phyloP scores from a whole-genome alignment of 306 rosid species.

The Astragalus glycyphyllos region DNA sequence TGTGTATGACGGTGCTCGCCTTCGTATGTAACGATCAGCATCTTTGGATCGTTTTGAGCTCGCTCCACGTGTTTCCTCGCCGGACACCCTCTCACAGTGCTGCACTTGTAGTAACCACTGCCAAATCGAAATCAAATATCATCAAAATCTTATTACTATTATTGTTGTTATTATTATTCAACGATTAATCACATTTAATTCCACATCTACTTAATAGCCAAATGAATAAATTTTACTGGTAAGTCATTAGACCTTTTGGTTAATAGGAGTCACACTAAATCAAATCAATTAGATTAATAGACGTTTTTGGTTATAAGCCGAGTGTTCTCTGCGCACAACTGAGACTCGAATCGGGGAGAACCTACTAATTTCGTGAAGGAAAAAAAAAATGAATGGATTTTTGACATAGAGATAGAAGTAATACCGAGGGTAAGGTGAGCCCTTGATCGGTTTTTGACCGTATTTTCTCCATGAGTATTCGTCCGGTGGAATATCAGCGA shows the following conservation, averaged over 20 bases:
- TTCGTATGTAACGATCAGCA: slow-evolving; percentile 49
- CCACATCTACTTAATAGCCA: no score
- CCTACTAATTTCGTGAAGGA: no score
- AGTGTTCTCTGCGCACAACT: no score
- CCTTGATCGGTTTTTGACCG: slow-evolving; percentile 88
- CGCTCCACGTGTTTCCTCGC: slow-evolving; percentile 89
- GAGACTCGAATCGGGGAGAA: no score
- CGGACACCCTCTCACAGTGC: slow-evolving; percentile 78
- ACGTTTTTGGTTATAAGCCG: no score
- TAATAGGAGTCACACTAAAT: no score
- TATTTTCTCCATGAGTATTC: slow-evolving; percentile 83
- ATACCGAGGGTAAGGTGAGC: slow-evolving; percentile 81
- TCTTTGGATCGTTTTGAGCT: slow-evolving; percentile 55
- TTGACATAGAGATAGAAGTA: background rate
- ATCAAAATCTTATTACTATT: background rate
- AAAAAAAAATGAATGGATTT: no score
- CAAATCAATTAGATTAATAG: no score
- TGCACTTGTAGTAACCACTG: slow-evolving; percentile 82
- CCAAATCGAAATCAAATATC: background rate
- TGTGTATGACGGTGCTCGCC: slow-evolving; percentile 52
- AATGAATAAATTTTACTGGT: no score
- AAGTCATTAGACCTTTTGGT: no score
- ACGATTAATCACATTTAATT: no score
- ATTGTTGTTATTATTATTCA: no score
- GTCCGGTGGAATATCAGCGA: slow-evolving; percentile 79